Conservation (phyloP, 352 stramenopile genomes). For the Elongisporangium anandrum region DNA sequence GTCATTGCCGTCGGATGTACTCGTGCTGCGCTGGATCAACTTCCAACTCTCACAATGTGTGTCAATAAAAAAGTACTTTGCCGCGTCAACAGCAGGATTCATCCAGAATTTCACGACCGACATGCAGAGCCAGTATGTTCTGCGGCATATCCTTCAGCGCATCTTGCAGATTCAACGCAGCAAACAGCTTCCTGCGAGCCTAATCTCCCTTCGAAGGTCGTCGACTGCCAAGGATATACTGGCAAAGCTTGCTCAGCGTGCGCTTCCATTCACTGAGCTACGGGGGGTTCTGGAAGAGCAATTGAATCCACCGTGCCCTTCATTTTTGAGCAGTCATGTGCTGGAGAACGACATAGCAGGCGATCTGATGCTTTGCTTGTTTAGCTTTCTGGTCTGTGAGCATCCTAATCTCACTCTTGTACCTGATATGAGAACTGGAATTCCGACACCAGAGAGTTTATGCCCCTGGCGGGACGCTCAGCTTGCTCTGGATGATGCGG, state of each 20-base stretch:
- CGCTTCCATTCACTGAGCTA: conserved; percentile 16
- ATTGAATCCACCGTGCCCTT: conserved; percentile 34
- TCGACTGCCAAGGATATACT: no score
- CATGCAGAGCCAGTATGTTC: conserved; percentile 49
- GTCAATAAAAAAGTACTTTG: conserved; percentile 23
- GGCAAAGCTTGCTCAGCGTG: no score
- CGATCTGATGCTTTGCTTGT: conserved; percentile 57
- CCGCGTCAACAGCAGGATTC: conserved; percentile 18
- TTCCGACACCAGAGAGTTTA: not conserved
- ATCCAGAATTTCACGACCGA: conserved; percentile 73
- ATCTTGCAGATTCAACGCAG: conserved; percentile 10
- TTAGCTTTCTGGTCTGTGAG: conserved; percentile 55
- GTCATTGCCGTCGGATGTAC: conserved; percentile 33
- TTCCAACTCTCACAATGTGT: conserved; percentile 44
- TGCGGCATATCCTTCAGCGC: conserved; percentile 47
- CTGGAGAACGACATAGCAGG: conserved; percentile 27
- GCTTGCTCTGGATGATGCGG: conserved; percentile 35
- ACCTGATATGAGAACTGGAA: not conserved
- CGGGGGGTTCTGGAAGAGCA: conserved; percentile 24
- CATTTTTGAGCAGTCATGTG: conserved; percentile 33
- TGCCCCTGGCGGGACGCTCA: conserved; percentile 62
- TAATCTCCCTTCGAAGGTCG: no score
- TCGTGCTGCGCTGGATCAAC: conserved; percentile 76
- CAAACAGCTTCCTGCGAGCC: no score
- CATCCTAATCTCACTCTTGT: conserved; percentile 30